Evolutionary conservation across 2,329 filamentous ascomycete species (phyloP).

Genomic region (Trichoderma sp.): DNA sequence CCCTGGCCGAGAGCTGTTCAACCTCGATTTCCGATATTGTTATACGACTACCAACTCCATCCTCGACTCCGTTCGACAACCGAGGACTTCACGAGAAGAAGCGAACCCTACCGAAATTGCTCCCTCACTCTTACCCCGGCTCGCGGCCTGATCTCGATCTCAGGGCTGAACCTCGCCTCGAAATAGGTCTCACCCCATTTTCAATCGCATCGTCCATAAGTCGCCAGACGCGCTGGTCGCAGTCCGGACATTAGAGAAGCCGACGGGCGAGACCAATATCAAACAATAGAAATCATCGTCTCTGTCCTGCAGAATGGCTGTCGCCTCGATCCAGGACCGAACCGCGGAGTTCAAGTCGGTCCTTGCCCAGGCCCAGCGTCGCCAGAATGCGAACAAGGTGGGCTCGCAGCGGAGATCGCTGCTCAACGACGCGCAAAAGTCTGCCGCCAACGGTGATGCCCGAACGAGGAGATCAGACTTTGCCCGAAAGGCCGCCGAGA

Average conservation of each 20-base stretch:
- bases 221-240: slow-evolving; percentile 42
- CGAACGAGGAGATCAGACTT: slow-evolving; percentile 80
- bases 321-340: slow-evolving; percentile 88
- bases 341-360: slow-evolving; percentile 95
- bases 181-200: not conserved
- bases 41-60: not conserved
- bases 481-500: slow-evolving; percentile 85
- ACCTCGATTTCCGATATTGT: not conserved
- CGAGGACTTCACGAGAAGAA: not conserved
- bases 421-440: slow-evolving; percentile 72
- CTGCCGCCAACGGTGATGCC: slow-evolving; percentile 57
- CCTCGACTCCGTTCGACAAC: not conserved
- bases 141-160: slow-evolving; percentile 3
- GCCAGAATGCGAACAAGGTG: slow-evolving; percentile 74
- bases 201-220: not conserved
- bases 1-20: not conserved
- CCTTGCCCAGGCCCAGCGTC: slow-evolving; percentile 79
- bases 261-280: not conserved
- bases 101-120: slow-evolving; percentile 12
- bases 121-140: not conserved
- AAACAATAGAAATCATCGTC: not conserved
- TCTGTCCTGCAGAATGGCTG: slow-evolving; percentile 52
- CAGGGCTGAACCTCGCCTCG: slow-evolving; percentile 5
- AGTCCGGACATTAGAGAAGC: slow-evolving; percentile 32
- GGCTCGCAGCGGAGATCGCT: slow-evolving; percentile 80